Evolutionary conservation across 2,329 filamentous ascomycete genomes (phyloP), one percentile per base, ranked within the genome.

Genomic region (Ciborinia camelliae): DNA sequence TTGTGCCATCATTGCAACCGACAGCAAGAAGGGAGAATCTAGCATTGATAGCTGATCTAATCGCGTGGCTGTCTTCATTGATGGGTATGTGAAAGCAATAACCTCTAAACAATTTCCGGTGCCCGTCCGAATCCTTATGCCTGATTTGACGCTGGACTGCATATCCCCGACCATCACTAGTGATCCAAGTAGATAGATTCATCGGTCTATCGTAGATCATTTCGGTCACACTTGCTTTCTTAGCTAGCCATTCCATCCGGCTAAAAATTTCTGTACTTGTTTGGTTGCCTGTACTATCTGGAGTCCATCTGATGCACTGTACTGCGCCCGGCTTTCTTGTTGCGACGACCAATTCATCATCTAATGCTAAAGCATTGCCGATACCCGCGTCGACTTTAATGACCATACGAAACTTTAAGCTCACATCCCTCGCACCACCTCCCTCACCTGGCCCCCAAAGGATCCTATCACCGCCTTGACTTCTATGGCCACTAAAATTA

Each of bases 371-470:
- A 14, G 91, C 92, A 72, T 88, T 91, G 70, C 88, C 88, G 71
- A 99, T 97, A 2, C 95, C 95, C 3, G 95, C 95, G 77, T 99
- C 95, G 23, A 99, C 92, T 75, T 96, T 96, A 74, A 99, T 98
- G 18, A 97, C 94, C 90, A 97, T 97, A 65, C 94, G 86, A 77
- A 99, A 99, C 14, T 92, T 90, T 57, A 99, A 84, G 72, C 90
- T 96, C 64, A 96, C 86, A 77, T 99, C 95, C 62, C 87, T 86
- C 59, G 97, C 88, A 4, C 91, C 91, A 57, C 84, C 84, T 12
- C 90, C 90, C 76, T 97, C 95, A 41, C 93, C 93, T 1, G 90
- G 86, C 0, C 91, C 91, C 77, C 90, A 86, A 15, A 90, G 75
- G 58, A 89, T 85, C 69, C 87, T 83, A 60, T 89, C 86, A 1